Evolutionary conservation across 2,329 filamentous ascomycete species (phyloP).

Genomic region (Neofusicoccum cordaticola): DNA sequence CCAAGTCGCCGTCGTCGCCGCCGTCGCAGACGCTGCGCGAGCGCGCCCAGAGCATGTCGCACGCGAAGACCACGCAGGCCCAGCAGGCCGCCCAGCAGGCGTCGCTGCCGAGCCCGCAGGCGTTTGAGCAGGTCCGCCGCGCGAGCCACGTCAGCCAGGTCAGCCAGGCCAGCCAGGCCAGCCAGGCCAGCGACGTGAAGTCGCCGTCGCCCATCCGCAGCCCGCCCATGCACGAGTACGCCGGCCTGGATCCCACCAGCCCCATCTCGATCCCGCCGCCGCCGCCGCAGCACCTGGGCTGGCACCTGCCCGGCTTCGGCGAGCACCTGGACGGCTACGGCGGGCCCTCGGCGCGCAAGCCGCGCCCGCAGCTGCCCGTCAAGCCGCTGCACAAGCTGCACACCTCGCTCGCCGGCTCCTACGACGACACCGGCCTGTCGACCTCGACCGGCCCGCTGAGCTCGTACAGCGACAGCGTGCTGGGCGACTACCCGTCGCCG

Average conservation of each 20-base stretch:
- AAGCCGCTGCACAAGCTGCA: slow-evolving; percentile 43
- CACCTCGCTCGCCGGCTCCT: slow-evolving; percentile 39
- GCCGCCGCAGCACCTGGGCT: slow-evolving; percentile 33
- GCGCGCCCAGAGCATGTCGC: slow-evolving; percentile 2
- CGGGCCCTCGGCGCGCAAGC: slow-evolving; percentile 35
- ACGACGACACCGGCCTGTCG: slow-evolving; percentile 42
- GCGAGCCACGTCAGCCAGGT: slow-evolving; percentile 4
- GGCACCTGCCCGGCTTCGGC: slow-evolving; percentile 38
- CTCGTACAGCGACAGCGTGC: slow-evolving; percentile 44
- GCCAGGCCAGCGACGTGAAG: slow-evolving; percentile 4
- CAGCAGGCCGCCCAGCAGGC: background rate
- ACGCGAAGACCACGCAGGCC: background rate
- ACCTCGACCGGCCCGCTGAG: slow-evolving; percentile 46
- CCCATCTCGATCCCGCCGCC: slow-evolving; percentile 40
- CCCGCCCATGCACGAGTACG: slow-evolving; percentile 31
- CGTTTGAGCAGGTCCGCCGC: background rate
- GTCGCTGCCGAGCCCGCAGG: background rate
- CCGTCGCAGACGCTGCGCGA: slow-evolving; percentile 24
- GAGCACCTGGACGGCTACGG: slow-evolving; percentile 38
- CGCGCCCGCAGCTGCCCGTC: slow-evolving; percentile 37
- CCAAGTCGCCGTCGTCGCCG: slow-evolving; percentile 38
- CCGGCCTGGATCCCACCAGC: slow-evolving; percentile 36
- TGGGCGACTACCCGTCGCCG: slow-evolving; percentile 44
- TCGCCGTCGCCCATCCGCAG: slow-evolving; percentile 16
- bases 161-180: slow-evolving; percentile 2